Base-by-base conservation (phyloP, 306 rosid species). In the Corylus avellana region DNA sequence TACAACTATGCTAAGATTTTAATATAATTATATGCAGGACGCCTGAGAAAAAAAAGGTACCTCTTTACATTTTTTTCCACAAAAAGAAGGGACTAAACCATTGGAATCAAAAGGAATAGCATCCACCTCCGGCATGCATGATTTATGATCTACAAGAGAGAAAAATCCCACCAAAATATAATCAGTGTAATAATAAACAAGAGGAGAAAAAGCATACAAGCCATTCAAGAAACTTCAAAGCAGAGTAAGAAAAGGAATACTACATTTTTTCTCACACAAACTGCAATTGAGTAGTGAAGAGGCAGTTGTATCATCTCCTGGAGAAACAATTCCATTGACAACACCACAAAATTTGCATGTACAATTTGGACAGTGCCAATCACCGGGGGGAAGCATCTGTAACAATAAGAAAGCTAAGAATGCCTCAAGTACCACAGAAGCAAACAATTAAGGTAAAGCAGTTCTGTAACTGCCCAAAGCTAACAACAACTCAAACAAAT, bases 331-430 rank as follows among this genome's bases (percentile, higher is more conserved):
- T 74, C 70, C 89, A 77, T 80, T 72, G 73, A 90, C 97, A 22
- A 81, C 55, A 76, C 92, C 94, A 86, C 99, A 95, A 83, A 82
- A 85, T 84, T 91, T 93, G 87, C 99, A 95, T 29, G 90, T 88
- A 80, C 99, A 96, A 80, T 96, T 93, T 73, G 96, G 94, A 81
- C 99, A 96, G 77, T 84, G 92, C 99, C 99, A 96, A 68, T 96
- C 99, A 71, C 97, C 99, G 0, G 88, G 87, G 32, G 99, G 98
- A 81, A 89, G 97, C 90, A 87, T 90, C 99, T 93, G 92, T 67
- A 57, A 53, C 75, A 68, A 81, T 48, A 88, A 83, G 35, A 79
- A 42, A 75, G 61, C 76, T 59, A 76, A 18, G 47, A 84, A 59
- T 50, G 73, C 72, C 82, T 76, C 67, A 81, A 12, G 62, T 55